Conservation (phyloP, 2,329 filamentous ascomycete genomes). For the Thyridium curvatum region DNA sequence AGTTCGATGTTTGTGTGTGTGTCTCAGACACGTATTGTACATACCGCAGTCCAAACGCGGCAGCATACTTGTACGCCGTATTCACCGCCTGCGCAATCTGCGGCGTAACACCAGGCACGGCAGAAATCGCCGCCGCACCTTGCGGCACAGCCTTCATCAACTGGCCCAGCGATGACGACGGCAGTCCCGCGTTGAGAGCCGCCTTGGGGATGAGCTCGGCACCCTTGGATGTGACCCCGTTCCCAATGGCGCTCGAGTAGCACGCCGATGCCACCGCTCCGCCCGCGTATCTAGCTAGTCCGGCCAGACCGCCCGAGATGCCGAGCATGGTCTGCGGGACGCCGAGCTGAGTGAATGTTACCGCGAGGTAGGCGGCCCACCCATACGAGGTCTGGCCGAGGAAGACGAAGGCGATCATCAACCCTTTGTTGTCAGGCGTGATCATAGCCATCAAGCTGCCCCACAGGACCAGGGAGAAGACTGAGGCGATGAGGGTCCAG, state of each 20-base stretch:
- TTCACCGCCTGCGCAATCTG: not conserved
- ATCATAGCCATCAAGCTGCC: conserved; percentile 33
- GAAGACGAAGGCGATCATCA: conserved; percentile 39
- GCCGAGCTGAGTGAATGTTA: conserved; percentile 39
- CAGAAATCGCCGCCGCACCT: not conserved
- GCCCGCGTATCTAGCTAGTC: conserved; percentile 33
- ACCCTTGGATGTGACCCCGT: conserved; percentile 18
- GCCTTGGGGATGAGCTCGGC: not conserved
- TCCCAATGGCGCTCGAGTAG: conserved; percentile 32
- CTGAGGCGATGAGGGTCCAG: conserved; percentile 34
- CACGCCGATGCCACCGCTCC: conserved; percentile 31
- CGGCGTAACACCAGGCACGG: not conserved
- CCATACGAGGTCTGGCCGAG: conserved; percentile 32
- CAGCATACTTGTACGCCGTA: not conserved
- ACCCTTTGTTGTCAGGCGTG: conserved; percentile 31
- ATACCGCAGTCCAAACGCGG: not conserved
- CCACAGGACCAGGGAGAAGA: conserved; percentile 37
- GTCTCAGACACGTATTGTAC: not conserved
- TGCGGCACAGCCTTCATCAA: not conserved
- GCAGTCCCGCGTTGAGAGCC: not conserved
- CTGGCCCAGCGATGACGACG: not conserved
- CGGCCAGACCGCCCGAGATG: conserved; percentile 31
- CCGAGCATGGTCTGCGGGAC: conserved; percentile 39
- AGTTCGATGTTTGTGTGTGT: not conserved
- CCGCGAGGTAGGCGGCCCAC: conserved; percentile 36